A percentile compares a stretch with the other conserved stretches of the same genome.
These are phyloP conservation scores for Talaromyces trachyspermus DNA, from an alignment of 495 filamentous ascomycete species.

Conservation along the genomic window DNA sequence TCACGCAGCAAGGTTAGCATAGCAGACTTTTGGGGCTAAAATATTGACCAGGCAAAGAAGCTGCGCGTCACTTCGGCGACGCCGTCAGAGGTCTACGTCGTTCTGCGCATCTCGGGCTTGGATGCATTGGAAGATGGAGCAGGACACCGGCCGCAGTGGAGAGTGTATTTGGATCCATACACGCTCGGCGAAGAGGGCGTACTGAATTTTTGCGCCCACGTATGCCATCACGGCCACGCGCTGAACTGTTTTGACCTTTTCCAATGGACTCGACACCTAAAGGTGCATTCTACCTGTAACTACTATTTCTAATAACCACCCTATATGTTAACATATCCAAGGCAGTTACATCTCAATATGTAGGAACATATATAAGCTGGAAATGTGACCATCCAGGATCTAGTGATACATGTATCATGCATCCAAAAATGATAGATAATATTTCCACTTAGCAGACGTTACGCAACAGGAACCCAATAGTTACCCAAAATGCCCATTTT, in stretches of 20 bases:
- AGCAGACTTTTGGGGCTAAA: slow-evolving; percentile 1
- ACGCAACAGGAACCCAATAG: no score
- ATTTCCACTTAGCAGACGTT: no score
- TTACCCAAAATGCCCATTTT: no score
- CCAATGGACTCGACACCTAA: no score
- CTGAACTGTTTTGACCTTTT: slow-evolving; percentile 4
- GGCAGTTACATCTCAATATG: no score
- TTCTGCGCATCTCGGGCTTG: slow-evolving; percentile 6
- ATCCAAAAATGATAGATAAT: no score
- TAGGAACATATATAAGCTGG: no score
- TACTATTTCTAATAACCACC: no score
- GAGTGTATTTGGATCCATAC: slow-evolving; percentile 4
- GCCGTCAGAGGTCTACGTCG: slow-evolving; percentile 1
- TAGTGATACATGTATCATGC: no score
- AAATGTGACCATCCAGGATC: no score
- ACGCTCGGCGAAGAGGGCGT: background rate
- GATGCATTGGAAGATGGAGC: slow-evolving; percentile 1
- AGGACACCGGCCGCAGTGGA: slow-evolving; percentile 3
- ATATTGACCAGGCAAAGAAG: slow-evolving; percentile 1
- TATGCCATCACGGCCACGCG: background rate
- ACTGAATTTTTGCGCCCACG: slow-evolving; percentile 4
- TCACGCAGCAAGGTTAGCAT: slow-evolving; percentile 2
- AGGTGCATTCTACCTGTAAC: no score
- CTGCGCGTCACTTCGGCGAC: slow-evolving; percentile 1
- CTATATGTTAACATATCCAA: no score